Evolutionary conservation across 495 filamentous ascomycete genomes (phyloP).

Genomic region (Neurospora africana): DNA sequence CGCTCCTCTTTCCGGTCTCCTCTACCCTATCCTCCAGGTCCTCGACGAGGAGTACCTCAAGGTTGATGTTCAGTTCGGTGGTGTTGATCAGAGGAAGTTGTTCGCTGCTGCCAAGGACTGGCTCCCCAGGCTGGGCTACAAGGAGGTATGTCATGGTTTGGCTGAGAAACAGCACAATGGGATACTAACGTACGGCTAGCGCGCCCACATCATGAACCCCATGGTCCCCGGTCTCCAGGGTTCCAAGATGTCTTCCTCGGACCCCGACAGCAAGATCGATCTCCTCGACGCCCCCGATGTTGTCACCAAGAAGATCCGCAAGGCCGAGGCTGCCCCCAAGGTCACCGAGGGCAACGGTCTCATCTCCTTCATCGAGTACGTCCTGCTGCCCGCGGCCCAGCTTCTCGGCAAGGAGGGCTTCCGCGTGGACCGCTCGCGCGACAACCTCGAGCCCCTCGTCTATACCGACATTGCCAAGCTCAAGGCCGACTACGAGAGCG

Average conservation of each 20-base stretch:
- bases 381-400: slow-evolving; percentile 61
- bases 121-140: slow-evolving; percentile 61
- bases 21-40: slow-evolving; percentile 85
- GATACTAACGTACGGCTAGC: slow-evolving; percentile 17
- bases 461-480: slow-evolving; percentile 65
- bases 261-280: slow-evolving; percentile 75
- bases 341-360: slow-evolving; percentile 79
- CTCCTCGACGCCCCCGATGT: slow-evolving; percentile 65
- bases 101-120: slow-evolving; percentile 71
- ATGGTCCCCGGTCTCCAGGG: slow-evolving; percentile 87
- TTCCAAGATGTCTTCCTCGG: slow-evolving; percentile 60
- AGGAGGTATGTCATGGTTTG: slow-evolving; percentile 30
- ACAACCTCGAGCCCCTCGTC: slow-evolving; percentile 60
- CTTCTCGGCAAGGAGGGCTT: slow-evolving; percentile 42
- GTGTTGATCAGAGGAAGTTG: slow-evolving; percentile 83
- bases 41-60: slow-evolving; percentile 85
- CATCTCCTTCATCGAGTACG: slow-evolving; percentile 69
- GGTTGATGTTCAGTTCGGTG: slow-evolving; percentile 72
- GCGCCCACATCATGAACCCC: slow-evolving; percentile 80
- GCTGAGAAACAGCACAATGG: neutral
- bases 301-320: slow-evolving; percentile 70
- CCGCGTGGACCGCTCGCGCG: slow-evolving; percentile 46
- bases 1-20: slow-evolving; percentile 62
- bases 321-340: slow-evolving; percentile 65
- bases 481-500: slow-evolving; percentile 66